A percentile compares a stretch with the other conserved stretches of the same genome.
Evolutionary conservation across 2,329 filamentous ascomycete species (phyloP).

Genomic region (Trichoderma hamatum): DNA sequence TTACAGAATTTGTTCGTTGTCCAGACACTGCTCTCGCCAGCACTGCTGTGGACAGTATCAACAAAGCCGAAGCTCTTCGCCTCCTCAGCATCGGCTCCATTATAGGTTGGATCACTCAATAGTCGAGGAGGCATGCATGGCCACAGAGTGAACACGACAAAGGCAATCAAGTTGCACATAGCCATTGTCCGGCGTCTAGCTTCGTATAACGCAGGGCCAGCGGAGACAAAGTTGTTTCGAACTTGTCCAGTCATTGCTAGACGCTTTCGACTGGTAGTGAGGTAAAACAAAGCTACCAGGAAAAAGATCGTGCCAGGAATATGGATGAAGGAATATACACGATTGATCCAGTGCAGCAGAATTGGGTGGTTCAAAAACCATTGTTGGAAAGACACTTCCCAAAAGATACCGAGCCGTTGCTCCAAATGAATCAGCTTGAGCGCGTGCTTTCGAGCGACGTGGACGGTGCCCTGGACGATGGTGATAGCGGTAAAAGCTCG

Average conservation of each 20-base stretch:
- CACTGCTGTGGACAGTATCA: constrained; percentile 59
- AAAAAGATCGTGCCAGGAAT: constrained; percentile 77
- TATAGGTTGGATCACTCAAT: constrained; percentile 58
- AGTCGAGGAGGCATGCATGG: constrained; percentile 67
- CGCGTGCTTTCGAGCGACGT: constrained; percentile 69
- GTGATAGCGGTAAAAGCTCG: constrained; percentile 72
- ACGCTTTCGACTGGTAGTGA: constrained; percentile 65
- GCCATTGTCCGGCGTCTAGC: constrained; percentile 62
- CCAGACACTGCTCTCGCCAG: constrained; percentile 66
- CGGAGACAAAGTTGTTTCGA: constrained; percentile 37
- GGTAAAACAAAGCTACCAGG: constrained; percentile 65
- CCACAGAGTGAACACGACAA: constrained; percentile 63
- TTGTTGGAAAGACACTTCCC: constrained; percentile 64
- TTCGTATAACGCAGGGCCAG: constrained; percentile 56
- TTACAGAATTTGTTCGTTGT: constrained; percentile 70
- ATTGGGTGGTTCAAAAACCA: constrained; percentile 53
- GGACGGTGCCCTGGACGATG: constrained; percentile 67
- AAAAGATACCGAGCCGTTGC: constrained; percentile 64
- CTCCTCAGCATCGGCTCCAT: constrained; percentile 58
- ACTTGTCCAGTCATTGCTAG: constrained; percentile 36
- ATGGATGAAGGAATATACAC: constrained; percentile 76
- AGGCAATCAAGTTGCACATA: constrained; percentile 63
- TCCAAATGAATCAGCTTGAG: constrained; percentile 70
- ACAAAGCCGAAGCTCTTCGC: constrained; percentile 64
- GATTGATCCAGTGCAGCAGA: constrained; percentile 70